Base-by-base conservation (phyloP, 352 stramenopile genomes). In the Plasmopara muralis region DNA sequence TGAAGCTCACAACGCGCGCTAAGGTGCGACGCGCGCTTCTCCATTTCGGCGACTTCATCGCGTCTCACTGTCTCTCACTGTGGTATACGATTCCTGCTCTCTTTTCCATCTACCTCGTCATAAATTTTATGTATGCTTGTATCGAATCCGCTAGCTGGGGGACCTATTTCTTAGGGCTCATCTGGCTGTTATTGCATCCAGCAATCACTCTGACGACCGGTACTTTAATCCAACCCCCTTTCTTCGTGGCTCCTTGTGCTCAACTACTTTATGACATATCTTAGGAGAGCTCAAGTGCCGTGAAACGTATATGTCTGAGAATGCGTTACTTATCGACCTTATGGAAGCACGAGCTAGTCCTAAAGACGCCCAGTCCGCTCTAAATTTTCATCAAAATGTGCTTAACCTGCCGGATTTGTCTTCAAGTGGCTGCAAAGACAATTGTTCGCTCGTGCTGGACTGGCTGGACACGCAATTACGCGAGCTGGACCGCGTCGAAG, bases 251-350 rank as follows among this genome's bases (percentile, higher is more conserved):
- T 34, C 44, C 43, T 10, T 15, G 10, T 37, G 14, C 13, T 47
- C 37, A 43, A 53, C 9, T 5, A 38, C 6, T 5, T 18, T 5
- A 33, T 53, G 44, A 29, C 1, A 16, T 12, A 18, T 0, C 25
- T 13, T 45, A 77, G 78, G 76, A 16, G 83, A 95, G 38, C 61
- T 85, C 25, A 93, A 93, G 62, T 86, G 74, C 35, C 69, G 85
- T 16, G 77, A 77, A 8, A 95, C 85, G 37, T 95, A 95, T 66
- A 87, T 93, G 48, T 93, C 83, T 2, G 85, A 95, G 67, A 95
- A 95, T 50, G 85, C 82, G 43, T 67, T 95, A 47, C 70, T 95
- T 13, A 77, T 90, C 34, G 81, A 89, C 51, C 79, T 77, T 41
- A 85, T 85, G 50, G 71, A 82, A 42, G 67, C 77, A 12, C 47